Evolutionary conservation across 2,329 filamentous ascomycete species (phyloP), one percentile per base, ranked within the genome.

Genomic region (Cordyceps fumosorosea): DNA sequence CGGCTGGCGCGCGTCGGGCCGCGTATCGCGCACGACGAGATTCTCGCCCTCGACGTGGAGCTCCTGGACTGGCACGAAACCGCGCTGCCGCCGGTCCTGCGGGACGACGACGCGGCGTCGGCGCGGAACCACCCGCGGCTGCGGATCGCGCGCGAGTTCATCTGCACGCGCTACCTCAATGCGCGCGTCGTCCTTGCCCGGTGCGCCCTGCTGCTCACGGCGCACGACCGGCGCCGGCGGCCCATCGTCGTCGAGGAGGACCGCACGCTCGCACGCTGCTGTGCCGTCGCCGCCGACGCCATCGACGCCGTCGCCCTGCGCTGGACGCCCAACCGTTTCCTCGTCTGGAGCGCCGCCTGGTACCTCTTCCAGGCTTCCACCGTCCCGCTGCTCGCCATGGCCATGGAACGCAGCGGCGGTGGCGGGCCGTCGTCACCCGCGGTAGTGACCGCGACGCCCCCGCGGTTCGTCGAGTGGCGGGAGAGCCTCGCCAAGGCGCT

Each of bases 301-400:
- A 71, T 73, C 16, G 67, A 73, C 50, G 64, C 67, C 18, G 71
- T 70, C 34, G 69, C 70, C 2, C 64, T 72, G 6, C 68, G 72
- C 65, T 73, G 71, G 71, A 70, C 66, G 0, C 71, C 70, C 6
- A 73, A 72, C 56, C 66, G 69, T 20, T 65, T 73, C 29, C 71
- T 72, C 24, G 70, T 71, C 18, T 73, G 71, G 71, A 71, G 70
- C 63, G 67, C 68, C 14, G 68, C 66, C 1, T 73, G 70, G 71
- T 72, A 72, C 51, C 67, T 73, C 8, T 73, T 73, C 62, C 70
- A 73, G 56, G 70, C 70, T 5, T 72, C 70, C 53, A 71, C 69
- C 54, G 69, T 72, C 2, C 70, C 69, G 11, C 63, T 73, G 2
- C 64, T 73, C 18, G 66, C 69, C 37, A 67, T 72, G 34, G 67